Base-by-base conservation (phyloP, 345 rosid genomes). In the Laguncularia racemosa region DNA sequence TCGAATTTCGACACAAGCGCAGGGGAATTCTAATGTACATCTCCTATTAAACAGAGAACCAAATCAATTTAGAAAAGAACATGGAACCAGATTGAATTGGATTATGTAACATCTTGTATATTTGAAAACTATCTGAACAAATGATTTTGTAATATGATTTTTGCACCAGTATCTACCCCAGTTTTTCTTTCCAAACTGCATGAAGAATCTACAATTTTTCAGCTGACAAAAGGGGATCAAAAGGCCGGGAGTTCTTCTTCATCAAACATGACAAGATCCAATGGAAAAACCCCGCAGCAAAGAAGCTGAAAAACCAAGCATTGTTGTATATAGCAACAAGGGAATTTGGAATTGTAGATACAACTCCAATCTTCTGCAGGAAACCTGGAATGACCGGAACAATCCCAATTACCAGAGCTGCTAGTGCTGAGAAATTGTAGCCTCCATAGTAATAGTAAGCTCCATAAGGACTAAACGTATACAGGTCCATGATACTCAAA, bases 271-370 rank as follows among this genome's bases (percentile, higher is more conserved):
- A 73, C 58, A 86, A 52, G 38, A 68, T 13, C 96, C 86, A 86
- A 52, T 86, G 81, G 1, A 83, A 46, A 46, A 81, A 69, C 21
- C 82, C 95, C 12, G 93, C 76, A 15, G 76, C 68, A 65, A 92
- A 74, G 72, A 86, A 86, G 74, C 93, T 78, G 50, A 92, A 78
- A 61, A 92, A 84, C 96, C 96, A 89, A 61, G 93, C 96, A 53
- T 89, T 86, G 67, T 86, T 82, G 71, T 92, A 92, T 23, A 92
- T 77, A 56, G 64, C 73, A 7, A 74, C 67, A 8, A 81, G 81
- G 4, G 65, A 55, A 55, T 70, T 65, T 2, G 83, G 64, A 56
- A 81, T 64, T 21, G 53, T 47, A 14, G 71, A n/a, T 61, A 83
- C 1, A 48, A 78, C 57, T 61, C 93, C 91, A 15, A 84, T 77